These are phyloP conservation scores for Zygotorulaspora chibaensis DNA, from an alignment of 805 yeast genomes.

Conservation along the genomic window DNA sequence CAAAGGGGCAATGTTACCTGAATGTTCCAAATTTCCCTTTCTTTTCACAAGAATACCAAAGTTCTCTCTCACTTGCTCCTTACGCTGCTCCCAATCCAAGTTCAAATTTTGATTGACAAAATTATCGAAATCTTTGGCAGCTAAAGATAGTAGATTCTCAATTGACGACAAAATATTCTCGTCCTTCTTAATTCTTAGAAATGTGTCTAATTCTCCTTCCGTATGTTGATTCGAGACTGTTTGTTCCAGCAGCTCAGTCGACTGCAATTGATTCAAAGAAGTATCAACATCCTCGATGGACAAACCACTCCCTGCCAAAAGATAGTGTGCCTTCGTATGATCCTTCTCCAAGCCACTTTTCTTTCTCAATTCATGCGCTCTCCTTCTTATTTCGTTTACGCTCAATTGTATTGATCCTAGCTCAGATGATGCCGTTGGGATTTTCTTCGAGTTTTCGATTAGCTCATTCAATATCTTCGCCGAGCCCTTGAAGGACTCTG, in stretches of 20 bases:
- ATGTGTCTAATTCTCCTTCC: conserved; percentile 52
- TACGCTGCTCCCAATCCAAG: conserved; percentile 79
- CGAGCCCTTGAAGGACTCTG: conserved; percentile 8
- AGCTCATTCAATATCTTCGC: conserved; percentile 54
- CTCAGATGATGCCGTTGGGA: conserved; percentile 63
- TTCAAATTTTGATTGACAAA: conserved; percentile 68
- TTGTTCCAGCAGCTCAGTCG: conserved; percentile 37
- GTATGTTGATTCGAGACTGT: conserved; percentile 16
- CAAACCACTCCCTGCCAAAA: conserved; percentile 84
- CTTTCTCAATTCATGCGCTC: conserved; percentile 55
- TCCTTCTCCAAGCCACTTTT: conserved; percentile 38
- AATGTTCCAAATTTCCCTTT: conserved; percentile 14
- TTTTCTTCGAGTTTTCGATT: conserved; percentile 67
- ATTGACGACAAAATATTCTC: conserved; percentile 79
- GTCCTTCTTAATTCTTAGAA: conserved; percentile 66
- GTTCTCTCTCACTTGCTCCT: conserved; percentile 66
- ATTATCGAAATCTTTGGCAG: conserved; percentile 78
- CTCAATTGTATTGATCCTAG: conserved; percentile 80
- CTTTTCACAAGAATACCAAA: conserved; percentile 53
- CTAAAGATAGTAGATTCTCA: conserved; percentile 67
- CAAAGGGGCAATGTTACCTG: conserved; percentile 13
- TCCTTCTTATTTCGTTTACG: conserved; percentile 68
- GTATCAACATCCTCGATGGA: conserved; percentile 77
- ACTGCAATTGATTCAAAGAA: conserved; percentile 44
- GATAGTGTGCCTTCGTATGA: conserved; percentile 75